Evolutionary conservation across 805 yeast species (phyloP), one percentile per base, ranked within the genome.

Genomic region (Zygosaccharomyces pseudorouxii): DNA sequence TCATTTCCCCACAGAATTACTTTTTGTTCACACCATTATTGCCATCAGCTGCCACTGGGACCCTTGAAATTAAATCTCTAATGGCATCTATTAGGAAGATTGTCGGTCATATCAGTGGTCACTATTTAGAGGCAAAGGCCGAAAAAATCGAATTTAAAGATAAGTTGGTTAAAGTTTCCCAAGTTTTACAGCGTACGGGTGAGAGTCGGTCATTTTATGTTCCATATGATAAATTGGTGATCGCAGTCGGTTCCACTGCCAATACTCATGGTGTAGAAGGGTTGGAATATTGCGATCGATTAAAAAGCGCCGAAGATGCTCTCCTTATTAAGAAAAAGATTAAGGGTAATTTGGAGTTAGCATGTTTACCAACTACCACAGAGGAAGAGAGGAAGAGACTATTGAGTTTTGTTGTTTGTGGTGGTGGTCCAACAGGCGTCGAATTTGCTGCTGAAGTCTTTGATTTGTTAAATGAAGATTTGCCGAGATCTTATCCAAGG

Each of bases 351-450:
- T 67, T 82, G 47, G 89, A 82, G 59, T 69, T 65, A 49, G 87
- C 89, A 2, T 76, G 84, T 54, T 67, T 82, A 54, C 87, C 87
- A 46, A 77, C 86, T 0, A 80, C 85, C 0, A 52, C 81, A 1
- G 83, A 79, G 53, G 83, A 74, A 39, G 86, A 82, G 58, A 76
- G 87, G 54, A 79, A 78, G 57, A 75, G 74, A 49, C 63, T 82
- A 51, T 70, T 82, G 41, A 76, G 82, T 45, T 81, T 82, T 63
- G 86, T 81, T 11, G 77, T 82, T 29, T 81, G 86, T 63, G 88
- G 88, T 52, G 88, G 87, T 51, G 88, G 88, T 38, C 86, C 88
- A 47, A 82, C 88, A 0, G 88, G 88, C 56, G 85, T 80, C 30
- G 88, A 82, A 61, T 76, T 82, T 57, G 88, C 89, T 27, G 86